Evolutionary conservation across 2,329 filamentous ascomycete genomes (phyloP).

Genomic region (Ophiocordyceps camponoti-leonardi): DNA sequence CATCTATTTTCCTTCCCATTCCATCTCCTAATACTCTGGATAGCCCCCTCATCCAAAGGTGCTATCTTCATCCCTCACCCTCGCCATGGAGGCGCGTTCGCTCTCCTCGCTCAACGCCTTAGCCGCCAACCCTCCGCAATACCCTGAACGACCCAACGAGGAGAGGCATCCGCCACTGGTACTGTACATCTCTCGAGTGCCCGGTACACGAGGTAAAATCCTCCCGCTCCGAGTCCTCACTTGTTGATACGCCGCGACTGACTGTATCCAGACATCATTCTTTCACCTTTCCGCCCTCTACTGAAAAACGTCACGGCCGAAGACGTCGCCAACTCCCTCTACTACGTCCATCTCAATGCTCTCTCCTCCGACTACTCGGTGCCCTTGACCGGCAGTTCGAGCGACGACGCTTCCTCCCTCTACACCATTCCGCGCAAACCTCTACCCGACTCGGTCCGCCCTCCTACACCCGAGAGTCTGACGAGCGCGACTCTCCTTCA

Average conservation of each 20-base stretch:
- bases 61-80: conserved; percentile 5
- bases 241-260: background rate
- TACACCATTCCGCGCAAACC: conserved; percentile 36
- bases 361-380: conserved; percentile 33
- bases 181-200: conserved; percentile 86
- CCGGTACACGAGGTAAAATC: conserved; percentile 63
- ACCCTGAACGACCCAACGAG: conserved; percentile 61
- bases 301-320: conserved; percentile 76
- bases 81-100: conserved; percentile 61
- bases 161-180: conserved; percentile 53
- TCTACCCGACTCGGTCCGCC: conserved; percentile 18
- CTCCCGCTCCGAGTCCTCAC: background rate
- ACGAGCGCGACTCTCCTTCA: conserved; percentile 1
- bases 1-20: background rate
- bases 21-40: background rate
- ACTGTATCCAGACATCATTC: conserved; percentile 57
- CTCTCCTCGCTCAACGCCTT: conserved; percentile 63
- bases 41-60: conserved; percentile 13
- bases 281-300: conserved; percentile 79
- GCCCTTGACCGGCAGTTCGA: conserved; percentile 17
- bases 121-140: conserved; percentile 72
- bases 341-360: conserved; percentile 61
- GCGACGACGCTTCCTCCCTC: conserved; percentile 23
- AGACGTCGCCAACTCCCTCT: conserved; percentile 75
- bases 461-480: conserved; percentile 11